Percentiles rank a stretch among this genome's conserved stretches.
Conservation (phyloP, 1,284 basidiomycete genomes). For the Fistulinella cinereoalba region DNA sequence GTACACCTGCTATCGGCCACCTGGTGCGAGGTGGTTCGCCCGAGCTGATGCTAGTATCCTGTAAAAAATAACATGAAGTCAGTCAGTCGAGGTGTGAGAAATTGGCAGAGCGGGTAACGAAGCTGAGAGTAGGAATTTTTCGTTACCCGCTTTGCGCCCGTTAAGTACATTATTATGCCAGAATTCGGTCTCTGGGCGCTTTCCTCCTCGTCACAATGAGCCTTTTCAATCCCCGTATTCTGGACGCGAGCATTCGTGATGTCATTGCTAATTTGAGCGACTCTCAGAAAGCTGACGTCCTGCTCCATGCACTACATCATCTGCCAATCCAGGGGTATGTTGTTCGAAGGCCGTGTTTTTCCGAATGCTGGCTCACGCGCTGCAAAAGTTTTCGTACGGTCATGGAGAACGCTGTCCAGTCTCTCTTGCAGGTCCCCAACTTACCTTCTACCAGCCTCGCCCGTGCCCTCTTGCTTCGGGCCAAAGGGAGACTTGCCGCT, state of each 20-base stretch:
- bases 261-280: constrained; percentile 54
- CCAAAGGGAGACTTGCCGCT: constrained; percentile 56
- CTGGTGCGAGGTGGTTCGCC: too few species aligned
- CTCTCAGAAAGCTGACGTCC: constrained; percentile 63
- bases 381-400: too few species aligned
- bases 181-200: neutral
- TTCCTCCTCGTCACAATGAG: constrained; percentile 35
- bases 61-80: too few species aligned
- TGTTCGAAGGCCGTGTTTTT: constrained; percentile 16
- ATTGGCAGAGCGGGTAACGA: constrained; percentile 4
- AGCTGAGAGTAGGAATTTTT: constrained; percentile 10
- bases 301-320: constrained; percentile 59
- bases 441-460: constrained; percentile 51
- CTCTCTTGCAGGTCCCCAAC: constrained; percentile 51
- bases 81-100: constrained; percentile 16
- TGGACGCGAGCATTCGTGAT: constrained; percentile 69
- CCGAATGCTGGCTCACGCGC: constrained; percentile 66
- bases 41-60: too few species aligned
- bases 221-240: constrained; percentile 69
- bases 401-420: too few species aligned
- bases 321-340: constrained; percentile 47
- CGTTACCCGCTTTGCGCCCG: constrained; percentile 14
- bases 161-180: constrained; percentile 1
- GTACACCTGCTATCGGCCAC: too few species aligned
- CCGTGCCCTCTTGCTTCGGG: constrained; percentile 60